Conservation (phyloP, 305 asterid genomes). For the Fraxinus paxiana region DNA sequence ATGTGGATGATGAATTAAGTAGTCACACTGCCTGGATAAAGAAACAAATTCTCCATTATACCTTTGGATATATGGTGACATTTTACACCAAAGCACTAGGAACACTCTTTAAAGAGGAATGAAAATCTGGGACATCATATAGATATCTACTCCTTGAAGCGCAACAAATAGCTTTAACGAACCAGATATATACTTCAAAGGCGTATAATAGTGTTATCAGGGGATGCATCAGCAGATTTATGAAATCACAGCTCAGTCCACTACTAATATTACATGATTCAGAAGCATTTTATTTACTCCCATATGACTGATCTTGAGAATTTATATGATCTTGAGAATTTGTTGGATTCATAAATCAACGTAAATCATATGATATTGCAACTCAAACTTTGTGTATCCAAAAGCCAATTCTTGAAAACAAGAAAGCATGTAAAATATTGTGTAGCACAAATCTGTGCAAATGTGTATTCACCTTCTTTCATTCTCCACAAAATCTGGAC, state of each 20-base stretch:
- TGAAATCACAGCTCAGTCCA: not conserved
- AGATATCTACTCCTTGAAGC: not conserved
- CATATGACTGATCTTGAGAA: not conserved
- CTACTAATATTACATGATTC: not conserved
- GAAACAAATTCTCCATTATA: not conserved
- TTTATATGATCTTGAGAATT: not conserved
- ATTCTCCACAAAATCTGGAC: slow-evolving; percentile 68
- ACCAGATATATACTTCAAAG: not conserved
- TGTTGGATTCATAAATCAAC: not conserved
- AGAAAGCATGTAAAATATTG: not conserved
- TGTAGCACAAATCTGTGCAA: not conserved
- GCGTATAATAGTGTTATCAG: not conserved
- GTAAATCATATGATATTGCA: not conserved
- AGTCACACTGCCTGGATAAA: slow-evolving; percentile 62
- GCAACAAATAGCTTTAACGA: not conserved
- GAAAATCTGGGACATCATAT: not conserved
- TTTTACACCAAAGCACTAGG: not conserved
- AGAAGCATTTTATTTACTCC: not conserved
- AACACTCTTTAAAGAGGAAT: not conserved
- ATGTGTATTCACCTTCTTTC: slow-evolving; percentile 50
- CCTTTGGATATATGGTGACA: not conserved
- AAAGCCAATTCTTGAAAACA: not conserved
- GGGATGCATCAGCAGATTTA: not conserved
- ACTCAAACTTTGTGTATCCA: not conserved
- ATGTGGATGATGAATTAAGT: slow-evolving; percentile 62